Evolutionary conservation across 768 basidiomycete genomes (phyloP).

Genomic region (Cystobasidium ongulense): DNA sequence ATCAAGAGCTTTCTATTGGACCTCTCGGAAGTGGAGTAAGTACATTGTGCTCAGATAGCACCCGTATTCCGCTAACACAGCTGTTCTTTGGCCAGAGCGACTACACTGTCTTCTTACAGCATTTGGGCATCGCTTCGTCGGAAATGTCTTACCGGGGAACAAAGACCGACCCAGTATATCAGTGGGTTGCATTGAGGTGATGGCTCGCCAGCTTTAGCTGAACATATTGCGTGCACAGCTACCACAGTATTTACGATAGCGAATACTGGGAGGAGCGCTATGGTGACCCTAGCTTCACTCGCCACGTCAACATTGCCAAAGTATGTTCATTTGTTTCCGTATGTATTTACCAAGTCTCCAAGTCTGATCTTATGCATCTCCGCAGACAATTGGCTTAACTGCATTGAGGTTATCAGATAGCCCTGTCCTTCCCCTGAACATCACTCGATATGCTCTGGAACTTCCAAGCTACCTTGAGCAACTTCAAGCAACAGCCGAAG

Average conservation of each 20-base stretch:
- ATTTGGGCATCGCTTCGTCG: constrained; percentile 54
- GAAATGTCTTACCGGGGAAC: constrained; percentile 44
- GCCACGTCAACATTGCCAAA: constrained; percentile 48
- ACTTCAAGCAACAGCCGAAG: constrained; percentile 31
- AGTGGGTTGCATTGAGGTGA: constrained; percentile 19
- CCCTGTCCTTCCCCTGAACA: constrained; percentile 41
- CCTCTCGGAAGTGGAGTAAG: constrained; percentile 56
- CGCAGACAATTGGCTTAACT: constrained; percentile 32
- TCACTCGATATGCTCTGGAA: constrained; percentile 39
- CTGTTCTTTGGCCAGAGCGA: constrained; percentile 56
- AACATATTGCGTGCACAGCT: constrained; percentile 50
- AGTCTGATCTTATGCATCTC: neutral
- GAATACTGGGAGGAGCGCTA: constrained; percentile 65
- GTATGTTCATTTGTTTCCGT: constrained; percentile 11
- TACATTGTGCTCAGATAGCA: constrained; percentile 52
- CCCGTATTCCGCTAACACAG: constrained; percentile 48
- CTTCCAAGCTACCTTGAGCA: constrained; percentile 35
- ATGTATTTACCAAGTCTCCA: neutral
- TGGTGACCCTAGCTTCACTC: constrained; percentile 66
- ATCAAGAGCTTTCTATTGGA: constrained; percentile 56
- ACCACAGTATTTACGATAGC: constrained; percentile 60
- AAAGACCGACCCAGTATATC: constrained; percentile 45
- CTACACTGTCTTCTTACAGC: constrained; percentile 83
- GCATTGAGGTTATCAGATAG: constrained; percentile 35
- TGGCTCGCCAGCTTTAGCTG: constrained; percentile 45